Evolutionary conservation across 2,329 filamentous ascomycete species (phyloP).

Genomic region (Periconia digitata): DNA sequence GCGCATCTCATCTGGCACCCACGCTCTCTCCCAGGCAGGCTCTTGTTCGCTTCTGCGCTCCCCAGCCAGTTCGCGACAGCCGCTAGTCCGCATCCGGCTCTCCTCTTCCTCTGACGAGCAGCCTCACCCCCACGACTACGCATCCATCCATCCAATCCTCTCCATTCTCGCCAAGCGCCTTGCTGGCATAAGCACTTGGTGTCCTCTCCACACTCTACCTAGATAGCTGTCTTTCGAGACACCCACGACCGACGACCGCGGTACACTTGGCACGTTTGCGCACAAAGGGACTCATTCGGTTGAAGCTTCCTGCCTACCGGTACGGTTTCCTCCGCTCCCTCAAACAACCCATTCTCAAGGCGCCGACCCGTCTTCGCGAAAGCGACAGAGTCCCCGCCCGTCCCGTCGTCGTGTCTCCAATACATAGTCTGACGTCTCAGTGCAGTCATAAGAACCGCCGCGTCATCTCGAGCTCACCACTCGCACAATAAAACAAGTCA

Average conservation of each 20-base stretch:
- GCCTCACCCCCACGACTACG: slow-evolving; percentile 26
- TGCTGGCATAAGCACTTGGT: slow-evolving; percentile 47
- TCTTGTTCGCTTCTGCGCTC: background rate
- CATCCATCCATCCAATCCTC: slow-evolving; percentile 15
- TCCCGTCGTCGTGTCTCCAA: slow-evolving; percentile 24
- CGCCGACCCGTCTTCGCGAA: slow-evolving; percentile 37
- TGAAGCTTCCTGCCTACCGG: slow-evolving; percentile 84
- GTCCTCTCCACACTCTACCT: slow-evolving; percentile 19
- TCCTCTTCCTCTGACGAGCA: slow-evolving; percentile 26
- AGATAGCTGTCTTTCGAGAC: slow-evolving; percentile 26
- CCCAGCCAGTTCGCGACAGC: slow-evolving; percentile 26
- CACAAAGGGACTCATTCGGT: slow-evolving; percentile 92
- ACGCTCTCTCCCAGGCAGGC: background rate
- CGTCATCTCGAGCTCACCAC: slow-evolving; percentile 28
- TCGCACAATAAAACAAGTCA: slow-evolving; percentile 15
- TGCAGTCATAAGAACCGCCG: slow-evolving; percentile 35
- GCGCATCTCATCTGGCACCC: slow-evolving; percentile 20
- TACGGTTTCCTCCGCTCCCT: slow-evolving; percentile 43
- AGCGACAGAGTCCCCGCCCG: slow-evolving; percentile 35
- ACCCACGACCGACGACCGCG: slow-evolving; percentile 25
- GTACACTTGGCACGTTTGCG: slow-evolving; percentile 51
- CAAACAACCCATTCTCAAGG: slow-evolving; percentile 18
- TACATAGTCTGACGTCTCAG: slow-evolving; percentile 31
- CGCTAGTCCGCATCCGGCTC: slow-evolving; percentile 31
- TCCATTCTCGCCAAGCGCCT: slow-evolving; percentile 42